These are phyloP conservation scores for Microdochium paspali DNA, from an alignment of 2,329 filamentous ascomycete genomes.

Conservation along the genomic window DNA sequence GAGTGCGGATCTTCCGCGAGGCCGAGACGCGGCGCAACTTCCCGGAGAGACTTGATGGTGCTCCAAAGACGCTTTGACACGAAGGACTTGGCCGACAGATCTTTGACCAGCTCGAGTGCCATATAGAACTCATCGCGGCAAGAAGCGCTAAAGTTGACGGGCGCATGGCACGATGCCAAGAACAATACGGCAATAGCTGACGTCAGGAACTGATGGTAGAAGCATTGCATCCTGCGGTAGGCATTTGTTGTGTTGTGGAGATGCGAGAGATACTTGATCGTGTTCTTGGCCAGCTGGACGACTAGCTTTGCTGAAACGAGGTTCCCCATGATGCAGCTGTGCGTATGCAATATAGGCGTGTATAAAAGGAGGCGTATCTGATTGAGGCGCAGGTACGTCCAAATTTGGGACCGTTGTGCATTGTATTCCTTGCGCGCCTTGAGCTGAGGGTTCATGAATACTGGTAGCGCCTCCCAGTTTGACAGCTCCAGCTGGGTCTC, in stretches of 20 bases:
- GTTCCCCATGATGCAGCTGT: conserved; percentile 73
- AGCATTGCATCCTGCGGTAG: conserved; percentile 62
- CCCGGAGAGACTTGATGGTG: conserved; percentile 60
- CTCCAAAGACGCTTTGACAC: conserved; percentile 67
- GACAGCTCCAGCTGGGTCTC: conserved; percentile 39
- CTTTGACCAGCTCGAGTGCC: conserved; percentile 65
- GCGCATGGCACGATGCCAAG: conserved; percentile 66
- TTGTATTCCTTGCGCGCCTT: conserved; percentile 47
- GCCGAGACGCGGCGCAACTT: conserved; percentile 62
- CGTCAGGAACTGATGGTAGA: conserved; percentile 73
- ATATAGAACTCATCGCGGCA: conserved; percentile 73
- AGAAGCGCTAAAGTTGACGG: conserved; percentile 56
- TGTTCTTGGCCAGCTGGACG: conserved; percentile 68
- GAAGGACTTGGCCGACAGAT: conserved; percentile 61
- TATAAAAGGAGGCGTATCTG: conserved; percentile 87
- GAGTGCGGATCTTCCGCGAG: conserved; percentile 44
- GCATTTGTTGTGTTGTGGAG: conserved; percentile 65
- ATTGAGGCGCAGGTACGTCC: conserved; percentile 79
- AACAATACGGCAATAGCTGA: conserved; percentile 69
- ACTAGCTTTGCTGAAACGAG: conserved; percentile 62
- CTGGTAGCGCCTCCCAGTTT: conserved; percentile 41
- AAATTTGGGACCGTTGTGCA: conserved; percentile 65
- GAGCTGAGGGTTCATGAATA: conserved; percentile 18
- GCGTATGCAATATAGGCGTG: conserved; percentile 76
- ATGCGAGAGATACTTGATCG: conserved; percentile 60